Evolutionary conservation across 306 rosid genomes (phyloP), one percentile per base, ranked within the genome.

Genomic region (Lupinus albus): DNA sequence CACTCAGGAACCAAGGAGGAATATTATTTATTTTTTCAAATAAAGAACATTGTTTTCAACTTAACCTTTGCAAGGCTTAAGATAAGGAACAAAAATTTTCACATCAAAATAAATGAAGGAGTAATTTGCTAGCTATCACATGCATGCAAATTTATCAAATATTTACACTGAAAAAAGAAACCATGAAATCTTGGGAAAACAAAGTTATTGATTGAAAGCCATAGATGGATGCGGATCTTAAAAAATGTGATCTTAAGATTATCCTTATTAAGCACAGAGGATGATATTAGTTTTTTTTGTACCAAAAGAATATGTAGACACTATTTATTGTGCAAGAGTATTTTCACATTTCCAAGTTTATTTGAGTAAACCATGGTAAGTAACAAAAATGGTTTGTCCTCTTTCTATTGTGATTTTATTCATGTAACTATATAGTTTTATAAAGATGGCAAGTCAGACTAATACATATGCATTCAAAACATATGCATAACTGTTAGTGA

Each of bases 201-300:
- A 71, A 48, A 61, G 38, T n/a, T 60, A 13, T 36, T 71, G 12
- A n/a, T 21, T 21, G 54, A 72, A 41, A 50, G 76, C 41, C 6
- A 39, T 4, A 14, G n/a, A 60, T 48, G 32, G 20, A 36, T 0
- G 39, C 38, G 28, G 36, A 30, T 61, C 39, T 36, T 48, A 2
- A 15, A 30, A 20, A 48, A 61, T 18, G 62, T 14, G 53, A 20
- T 61, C 18, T 51, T 45, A 71, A 70, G 36, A 57, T 57, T 48
- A 57, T 57, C 4, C 39, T 28, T 35, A 11, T 25, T 25, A 8
- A 68, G 55, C 10, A 33, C 52, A 52, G 36, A 36, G 13, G n/a
- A 54, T n/a, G n/a, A n/a, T n/a, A n/a, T n/a, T n/a, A n/a, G n/a
- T n/a, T n/a, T n/a, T n/a, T n/a, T n/a, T n/a, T n/a, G n/a, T n/a